Conservation (phyloP, 805 yeast genomes). For the Gaillardinia entomophila region DNA sequence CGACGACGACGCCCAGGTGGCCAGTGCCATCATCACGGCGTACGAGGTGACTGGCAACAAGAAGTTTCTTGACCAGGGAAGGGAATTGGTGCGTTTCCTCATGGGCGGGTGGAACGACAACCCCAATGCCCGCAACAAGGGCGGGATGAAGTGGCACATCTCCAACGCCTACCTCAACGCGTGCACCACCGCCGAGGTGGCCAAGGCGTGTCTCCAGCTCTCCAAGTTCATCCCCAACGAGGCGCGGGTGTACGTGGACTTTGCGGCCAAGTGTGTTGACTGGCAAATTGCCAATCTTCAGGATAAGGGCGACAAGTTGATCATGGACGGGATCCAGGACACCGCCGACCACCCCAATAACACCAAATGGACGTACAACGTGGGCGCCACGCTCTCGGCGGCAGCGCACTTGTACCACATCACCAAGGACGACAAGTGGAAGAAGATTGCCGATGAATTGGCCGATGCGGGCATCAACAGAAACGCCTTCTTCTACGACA, state of each 20-base stretch:
- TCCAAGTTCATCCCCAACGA: conserved; percentile 49
- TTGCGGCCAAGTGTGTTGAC: conserved; percentile 54
- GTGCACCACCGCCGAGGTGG: conserved; percentile 64
- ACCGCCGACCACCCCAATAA: conserved; percentile 38
- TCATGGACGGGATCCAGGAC: conserved; percentile 56
- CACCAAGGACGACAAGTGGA: conserved; percentile 50
- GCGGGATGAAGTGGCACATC: conserved; percentile 68
- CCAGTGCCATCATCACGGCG: conserved; percentile 57
- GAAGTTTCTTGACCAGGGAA: conserved; percentile 47
- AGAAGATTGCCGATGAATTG: conserved; percentile 36
- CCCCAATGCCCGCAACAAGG: conserved; percentile 37
- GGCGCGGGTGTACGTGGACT: conserved; percentile 41
- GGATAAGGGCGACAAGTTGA: conserved; percentile 50
- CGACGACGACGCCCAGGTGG: conserved; percentile 74
- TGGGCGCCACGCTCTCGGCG: conserved; percentile 59
- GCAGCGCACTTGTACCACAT: conserved; percentile 43
- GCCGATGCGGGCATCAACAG: conserved; percentile 58
- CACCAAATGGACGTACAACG: conserved; percentile 62
- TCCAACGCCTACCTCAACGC: conserved; percentile 55
- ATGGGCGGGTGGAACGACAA: conserved; percentile 59
- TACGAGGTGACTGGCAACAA: conserved; percentile 61
- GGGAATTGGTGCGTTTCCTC: conserved; percentile 53
- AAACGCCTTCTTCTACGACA: conserved; percentile 52
- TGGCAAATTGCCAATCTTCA: conserved; percentile 50
- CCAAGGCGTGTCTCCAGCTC: conserved; percentile 54